Conservation (phyloP, 2,329 filamentous ascomycete genomes). For the Xylariales sp. region DNA sequence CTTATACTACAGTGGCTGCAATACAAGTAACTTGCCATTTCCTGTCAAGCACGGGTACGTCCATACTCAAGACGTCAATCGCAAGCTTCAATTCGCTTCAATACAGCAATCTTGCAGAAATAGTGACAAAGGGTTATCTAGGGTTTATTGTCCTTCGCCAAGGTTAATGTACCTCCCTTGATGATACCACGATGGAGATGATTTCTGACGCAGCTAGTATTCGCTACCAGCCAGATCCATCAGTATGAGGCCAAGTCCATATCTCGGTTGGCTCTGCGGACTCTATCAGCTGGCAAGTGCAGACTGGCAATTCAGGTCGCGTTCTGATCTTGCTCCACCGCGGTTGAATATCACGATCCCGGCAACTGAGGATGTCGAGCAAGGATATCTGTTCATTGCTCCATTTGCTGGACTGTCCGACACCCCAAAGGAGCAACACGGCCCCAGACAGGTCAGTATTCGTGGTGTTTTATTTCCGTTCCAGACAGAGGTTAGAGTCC, state of each 20-base stretch:
- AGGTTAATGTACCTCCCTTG: conserved; percentile 27
- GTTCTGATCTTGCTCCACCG: conserved; percentile 42
- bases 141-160: conserved; percentile 17
- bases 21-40: too few relatives aligned
- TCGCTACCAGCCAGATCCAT: conserved; percentile 4
- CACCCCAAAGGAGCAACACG: conserved; percentile 32
- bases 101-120: too few relatives aligned
- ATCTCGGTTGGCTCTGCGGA: conserved; percentile 8
- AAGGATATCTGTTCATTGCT: conserved; percentile 40
- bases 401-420: conserved; percentile 32
- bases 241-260: conserved; percentile 17
- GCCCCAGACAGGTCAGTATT: too few relatives aligned
- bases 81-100: too few relatives aligned
- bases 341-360: conserved; percentile 40
- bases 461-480: too few relatives aligned
- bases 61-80: too few relatives aligned
- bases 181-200: conserved; percentile 14
- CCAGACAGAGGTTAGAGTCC: too few relatives aligned
- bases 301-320: conserved; percentile 42
- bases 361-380: conserved; percentile 32
- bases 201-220: conserved; percentile 20
- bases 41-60: too few relatives aligned
- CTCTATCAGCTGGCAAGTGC: conserved; percentile 13
- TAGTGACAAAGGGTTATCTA: conserved; percentile 21
- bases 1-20: too few relatives aligned